These are phyloP conservation scores for Vitis hybrid DNA, from an alignment of 177 flowering plant species.

Conservation along the genomic window DNA sequence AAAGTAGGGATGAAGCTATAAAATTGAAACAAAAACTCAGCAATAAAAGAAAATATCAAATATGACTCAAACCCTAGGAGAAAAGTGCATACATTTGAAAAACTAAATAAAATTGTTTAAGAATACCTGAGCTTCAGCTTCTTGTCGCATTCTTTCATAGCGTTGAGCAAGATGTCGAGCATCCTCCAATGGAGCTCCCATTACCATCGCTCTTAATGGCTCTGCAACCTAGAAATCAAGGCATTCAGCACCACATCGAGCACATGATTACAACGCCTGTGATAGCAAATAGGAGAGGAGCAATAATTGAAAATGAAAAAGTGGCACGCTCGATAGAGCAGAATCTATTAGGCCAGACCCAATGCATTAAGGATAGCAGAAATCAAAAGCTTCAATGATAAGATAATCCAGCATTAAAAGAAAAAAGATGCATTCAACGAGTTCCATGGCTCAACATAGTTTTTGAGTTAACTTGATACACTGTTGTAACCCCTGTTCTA, in stretches of 20 bases:
- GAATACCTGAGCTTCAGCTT: conserved; percentile 89
- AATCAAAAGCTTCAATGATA: background rate
- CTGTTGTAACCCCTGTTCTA: no score
- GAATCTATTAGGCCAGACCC: background rate
- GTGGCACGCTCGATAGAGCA: background rate
- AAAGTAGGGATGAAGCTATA: no score
- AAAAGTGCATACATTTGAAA: no score
- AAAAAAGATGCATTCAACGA: no score
- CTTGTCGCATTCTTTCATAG: conserved; percentile 86
- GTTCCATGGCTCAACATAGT: no score
- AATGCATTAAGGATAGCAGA: background rate
- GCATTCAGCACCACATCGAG: conserved; percentile 9
- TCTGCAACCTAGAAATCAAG: conserved; percentile 74
- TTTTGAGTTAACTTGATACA: no score
- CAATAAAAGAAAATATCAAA: background rate
- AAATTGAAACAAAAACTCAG: background rate
- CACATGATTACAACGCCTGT: background rate
- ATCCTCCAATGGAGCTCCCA: conserved; percentile 97
- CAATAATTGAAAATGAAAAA: background rate
- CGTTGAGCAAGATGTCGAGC: conserved; percentile 98
- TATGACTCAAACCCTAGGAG: no score
- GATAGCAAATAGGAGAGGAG: background rate
- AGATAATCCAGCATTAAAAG: no score
- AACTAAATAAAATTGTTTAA: background rate
- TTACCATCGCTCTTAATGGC: conserved; percentile 88